phyloP scores from a whole-genome alignment of 768 basidiomycete genomes.

The Russula emetica region DNA sequence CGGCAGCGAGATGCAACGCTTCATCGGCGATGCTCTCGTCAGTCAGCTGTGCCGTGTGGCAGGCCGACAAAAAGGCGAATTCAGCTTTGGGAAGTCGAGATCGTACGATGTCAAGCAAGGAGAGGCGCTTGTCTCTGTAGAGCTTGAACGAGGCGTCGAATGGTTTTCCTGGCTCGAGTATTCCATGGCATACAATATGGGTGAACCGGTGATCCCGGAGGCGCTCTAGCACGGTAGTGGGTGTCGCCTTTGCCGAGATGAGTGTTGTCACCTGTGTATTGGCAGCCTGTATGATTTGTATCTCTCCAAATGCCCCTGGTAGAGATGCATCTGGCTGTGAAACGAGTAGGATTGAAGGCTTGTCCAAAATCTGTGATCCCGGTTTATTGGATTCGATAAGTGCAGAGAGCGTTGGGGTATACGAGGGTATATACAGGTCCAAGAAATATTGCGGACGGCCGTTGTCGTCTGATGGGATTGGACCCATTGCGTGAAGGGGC shows the following conservation, averaged over 20 bases:
- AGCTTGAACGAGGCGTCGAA: constrained; percentile 11
- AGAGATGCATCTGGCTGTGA: constrained; percentile 1
- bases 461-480: not conserved
- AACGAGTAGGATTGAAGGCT: constrained; percentile 10
- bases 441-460: not conserved
- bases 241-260: not conserved
- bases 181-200: not conserved
- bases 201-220: not conserved
- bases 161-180: not conserved
- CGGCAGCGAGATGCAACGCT: not conserved
- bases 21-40: not conserved
- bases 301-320: not conserved
- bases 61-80: not conserved
- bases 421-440: not conserved
- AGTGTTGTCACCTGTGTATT: not conserved
- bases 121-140: not conserved
- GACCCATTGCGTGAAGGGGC: constrained; percentile 7
- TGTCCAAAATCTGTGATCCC: not conserved
- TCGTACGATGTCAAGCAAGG: not conserved
- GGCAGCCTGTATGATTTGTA: not conserved
- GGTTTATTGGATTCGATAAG: not conserved
- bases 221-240: not conserved
- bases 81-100: constrained; percentile 1
- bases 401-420: not conserved
- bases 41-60: not conserved